These are phyloP conservation scores for Trichoderma aggressivum DNA, from an alignment of 2,329 filamentous ascomycete genomes.

Conservation along the genomic window DNA sequence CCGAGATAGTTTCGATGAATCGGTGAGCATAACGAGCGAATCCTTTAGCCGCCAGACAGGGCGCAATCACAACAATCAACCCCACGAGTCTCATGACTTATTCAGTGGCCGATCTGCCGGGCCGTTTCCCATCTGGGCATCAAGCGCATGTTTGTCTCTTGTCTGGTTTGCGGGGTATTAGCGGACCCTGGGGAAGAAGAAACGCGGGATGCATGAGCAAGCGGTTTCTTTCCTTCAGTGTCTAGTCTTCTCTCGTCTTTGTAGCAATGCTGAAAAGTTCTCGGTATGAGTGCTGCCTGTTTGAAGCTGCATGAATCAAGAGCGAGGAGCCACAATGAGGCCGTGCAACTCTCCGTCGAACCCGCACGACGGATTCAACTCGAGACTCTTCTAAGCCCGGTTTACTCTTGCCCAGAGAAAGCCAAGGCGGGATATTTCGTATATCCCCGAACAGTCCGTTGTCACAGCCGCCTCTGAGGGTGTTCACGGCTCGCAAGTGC, in stretches of 20 bases:
- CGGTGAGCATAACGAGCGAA: not conserved
- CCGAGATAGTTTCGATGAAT: not conserved
- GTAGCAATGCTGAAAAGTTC: not conserved
- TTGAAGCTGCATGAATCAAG: not conserved
- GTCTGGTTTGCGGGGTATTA: slow-evolving; percentile 13
- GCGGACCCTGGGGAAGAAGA: slow-evolving; percentile 3
- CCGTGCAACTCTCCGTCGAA: slow-evolving; percentile 4
- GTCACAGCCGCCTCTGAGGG: not conserved
- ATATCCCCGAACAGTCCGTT: not conserved
- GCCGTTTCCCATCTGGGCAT: slow-evolving; percentile 7
- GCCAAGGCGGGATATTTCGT: not conserved
- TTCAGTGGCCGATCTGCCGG: slow-evolving; percentile 10
- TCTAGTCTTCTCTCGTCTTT: not conserved
- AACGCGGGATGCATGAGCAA: slow-evolving; percentile 1
- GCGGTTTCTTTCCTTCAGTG: not conserved
- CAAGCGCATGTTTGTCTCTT: not conserved
- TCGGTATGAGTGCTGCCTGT: not conserved
- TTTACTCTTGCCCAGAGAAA: not conserved
- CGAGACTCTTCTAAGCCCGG: not conserved
- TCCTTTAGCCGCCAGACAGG: not conserved
- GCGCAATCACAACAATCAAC: not conserved
- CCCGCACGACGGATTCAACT: not conserved
- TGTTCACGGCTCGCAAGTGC: slow-evolving; percentile 1
- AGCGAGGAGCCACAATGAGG: slow-evolving; percentile 6
- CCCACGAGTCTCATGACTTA: slow-evolving; percentile 13